phyloP scores from a whole-genome alignment of 805 yeast genomes.

The Candida ficus region DNA sequence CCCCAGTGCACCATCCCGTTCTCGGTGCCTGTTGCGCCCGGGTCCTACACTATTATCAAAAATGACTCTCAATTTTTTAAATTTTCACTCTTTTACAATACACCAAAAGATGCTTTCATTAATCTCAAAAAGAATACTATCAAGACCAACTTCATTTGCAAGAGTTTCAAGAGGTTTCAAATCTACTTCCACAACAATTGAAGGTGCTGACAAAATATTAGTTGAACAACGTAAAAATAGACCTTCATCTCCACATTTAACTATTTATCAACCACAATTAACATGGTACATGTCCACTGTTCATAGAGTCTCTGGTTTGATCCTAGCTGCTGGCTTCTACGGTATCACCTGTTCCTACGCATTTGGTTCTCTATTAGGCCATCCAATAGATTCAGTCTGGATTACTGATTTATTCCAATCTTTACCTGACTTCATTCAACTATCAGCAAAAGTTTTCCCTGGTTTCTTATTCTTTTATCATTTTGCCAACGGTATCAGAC shows the following conservation, averaged over 20 bases:
- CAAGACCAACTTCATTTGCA: constrained; percentile 10
- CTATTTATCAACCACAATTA: constrained; percentile 87
- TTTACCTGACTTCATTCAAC: constrained; percentile 59
- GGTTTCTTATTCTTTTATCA: constrained; percentile 89
- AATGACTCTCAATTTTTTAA: too few relatives aligned
- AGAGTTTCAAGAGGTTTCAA: constrained; percentile 15
- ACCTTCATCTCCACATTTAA: constrained; percentile 87
- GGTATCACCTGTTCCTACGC: constrained; percentile 74
- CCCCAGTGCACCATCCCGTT: too few relatives aligned
- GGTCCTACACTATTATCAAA: too few relatives aligned
- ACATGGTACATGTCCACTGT: constrained; percentile 75
- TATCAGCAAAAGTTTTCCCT: constrained; percentile 60
- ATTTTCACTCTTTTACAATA: too few relatives aligned
- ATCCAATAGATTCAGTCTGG: constrained; percentile 31
- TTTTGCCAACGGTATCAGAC: constrained; percentile 83
- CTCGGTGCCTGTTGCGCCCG: too few relatives aligned
- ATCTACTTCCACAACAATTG: constrained; percentile 50
- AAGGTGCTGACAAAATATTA: constrained; percentile 63
- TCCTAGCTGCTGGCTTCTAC: constrained; percentile 74
- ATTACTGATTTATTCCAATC: constrained; percentile 38
- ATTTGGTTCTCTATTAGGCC: constrained; percentile 58
- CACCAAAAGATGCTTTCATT: constrained; percentile 6
- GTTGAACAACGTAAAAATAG: constrained; percentile 80
- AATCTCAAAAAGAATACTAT: constrained; percentile 6
- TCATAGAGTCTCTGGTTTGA: constrained; percentile 87